These are phyloP conservation scores for Colletotrichum sp. DNA, from an alignment of 2,329 filamentous ascomycete species.

Conservation along the genomic window DNA sequence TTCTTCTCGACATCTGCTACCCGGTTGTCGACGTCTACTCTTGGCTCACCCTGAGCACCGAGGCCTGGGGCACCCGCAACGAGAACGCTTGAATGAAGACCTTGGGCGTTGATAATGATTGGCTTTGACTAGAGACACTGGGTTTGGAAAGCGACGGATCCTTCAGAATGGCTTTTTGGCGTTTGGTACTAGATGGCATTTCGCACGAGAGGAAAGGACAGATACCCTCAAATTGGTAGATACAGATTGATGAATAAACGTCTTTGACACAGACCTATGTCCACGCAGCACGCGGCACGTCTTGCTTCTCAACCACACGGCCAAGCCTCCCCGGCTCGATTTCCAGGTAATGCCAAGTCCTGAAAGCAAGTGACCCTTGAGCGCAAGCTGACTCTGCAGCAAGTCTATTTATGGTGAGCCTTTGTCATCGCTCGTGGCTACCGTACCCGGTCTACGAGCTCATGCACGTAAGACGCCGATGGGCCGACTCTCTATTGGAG, in stretches of 20 bases:
- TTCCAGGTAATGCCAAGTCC: neutral
- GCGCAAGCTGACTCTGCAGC: neutral
- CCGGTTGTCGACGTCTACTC: constrained; percentile 13
- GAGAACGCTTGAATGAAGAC: neutral
- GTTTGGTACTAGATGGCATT: neutral
- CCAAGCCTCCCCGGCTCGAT: neutral
- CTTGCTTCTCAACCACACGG: neutral
- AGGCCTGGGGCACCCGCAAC: constrained; percentile 13
- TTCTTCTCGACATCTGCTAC: constrained; percentile 13
- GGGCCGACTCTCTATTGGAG: accelerated
- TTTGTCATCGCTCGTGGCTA: neutral
- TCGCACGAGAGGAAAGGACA: neutral
- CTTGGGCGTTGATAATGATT: neutral
- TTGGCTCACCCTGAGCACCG: constrained; percentile 5
- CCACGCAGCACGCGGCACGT: neutral
- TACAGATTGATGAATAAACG: neutral
- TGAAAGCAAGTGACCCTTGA: neutral
- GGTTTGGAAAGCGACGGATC: neutral
- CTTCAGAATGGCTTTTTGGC: neutral
- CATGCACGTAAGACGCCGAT: neutral
- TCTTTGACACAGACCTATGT: accelerated
- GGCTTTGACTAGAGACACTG: neutral
- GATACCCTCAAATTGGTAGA: neutral
- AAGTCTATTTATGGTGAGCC: neutral
- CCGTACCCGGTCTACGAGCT: neutral